Conservation (phyloP, 768 basidiomycete genomes). For the Rhodotorula kratochvilovae region DNA sequence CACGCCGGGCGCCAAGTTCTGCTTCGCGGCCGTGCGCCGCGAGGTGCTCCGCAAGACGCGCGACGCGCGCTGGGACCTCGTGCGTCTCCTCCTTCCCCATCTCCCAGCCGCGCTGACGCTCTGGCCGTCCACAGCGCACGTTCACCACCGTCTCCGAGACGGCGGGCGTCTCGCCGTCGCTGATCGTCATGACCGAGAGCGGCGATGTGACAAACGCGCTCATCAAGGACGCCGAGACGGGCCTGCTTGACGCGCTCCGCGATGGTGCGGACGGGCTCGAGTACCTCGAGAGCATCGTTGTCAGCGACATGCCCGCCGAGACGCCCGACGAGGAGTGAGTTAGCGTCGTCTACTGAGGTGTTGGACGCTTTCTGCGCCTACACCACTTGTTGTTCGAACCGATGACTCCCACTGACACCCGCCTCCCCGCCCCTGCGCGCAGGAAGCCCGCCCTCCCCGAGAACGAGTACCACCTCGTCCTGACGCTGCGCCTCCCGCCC, state of each 20-base stretch:
- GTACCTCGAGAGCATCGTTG: slow-evolving; percentile 25
- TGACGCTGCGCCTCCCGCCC: slow-evolving; percentile 25
- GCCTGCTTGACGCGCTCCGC: slow-evolving; percentile 14
- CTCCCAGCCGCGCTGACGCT: not conserved
- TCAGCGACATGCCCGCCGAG: slow-evolving; percentile 19
- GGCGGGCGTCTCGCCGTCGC: not conserved
- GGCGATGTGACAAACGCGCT: slow-evolving; percentile 30
- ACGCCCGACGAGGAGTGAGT: slow-evolving; percentile 7
- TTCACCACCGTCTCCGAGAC: slow-evolving; percentile 21
- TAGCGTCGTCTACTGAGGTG: not conserved
- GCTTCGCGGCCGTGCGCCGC: slow-evolving; percentile 19
- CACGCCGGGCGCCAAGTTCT: slow-evolving; percentile 27
- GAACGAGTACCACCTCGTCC: slow-evolving; percentile 14
- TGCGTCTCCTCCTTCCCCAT: not conserved
- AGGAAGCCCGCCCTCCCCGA: slow-evolving; percentile 8
- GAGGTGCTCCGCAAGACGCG: slow-evolving; percentile 1
- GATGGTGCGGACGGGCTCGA: not conserved
- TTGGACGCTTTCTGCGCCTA: too few species aligned
- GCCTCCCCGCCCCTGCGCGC: not conserved
- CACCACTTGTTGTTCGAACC: too few species aligned
- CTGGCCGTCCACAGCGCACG: slow-evolving; percentile 7
- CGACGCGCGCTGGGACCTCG: slow-evolving; percentile 32
- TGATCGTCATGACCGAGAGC: slow-evolving; percentile 33
- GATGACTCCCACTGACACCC: not conserved
- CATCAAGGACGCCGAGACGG: slow-evolving; percentile 16